These are phyloP conservation scores for Camellia granthamiana DNA, from an alignment of 148 eudicot species.

Conservation along the genomic window DNA sequence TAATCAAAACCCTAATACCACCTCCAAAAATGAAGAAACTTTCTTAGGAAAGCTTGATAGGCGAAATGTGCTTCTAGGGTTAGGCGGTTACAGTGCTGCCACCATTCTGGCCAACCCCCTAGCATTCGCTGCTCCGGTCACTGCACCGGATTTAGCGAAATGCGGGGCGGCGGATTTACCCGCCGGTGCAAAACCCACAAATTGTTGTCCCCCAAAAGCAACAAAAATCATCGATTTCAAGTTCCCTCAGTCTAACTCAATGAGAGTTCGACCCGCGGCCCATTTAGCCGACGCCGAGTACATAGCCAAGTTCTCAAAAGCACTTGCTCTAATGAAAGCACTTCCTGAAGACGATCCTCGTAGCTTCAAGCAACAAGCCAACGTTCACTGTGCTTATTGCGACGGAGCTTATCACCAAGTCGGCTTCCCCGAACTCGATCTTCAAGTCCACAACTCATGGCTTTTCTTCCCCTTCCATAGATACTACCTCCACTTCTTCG, in stretches of 20 bases:
- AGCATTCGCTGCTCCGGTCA: constrained; percentile 43
- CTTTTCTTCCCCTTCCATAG: constrained; percentile 84
- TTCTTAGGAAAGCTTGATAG: constrained; percentile 41
- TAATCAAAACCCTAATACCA: not conserved
- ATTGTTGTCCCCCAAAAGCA: constrained; percentile 65
- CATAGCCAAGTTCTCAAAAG: constrained; percentile 43
- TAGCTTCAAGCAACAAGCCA: constrained; percentile 68
- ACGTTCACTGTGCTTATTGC: constrained; percentile 89
- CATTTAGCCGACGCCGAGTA: constrained; percentile 49
- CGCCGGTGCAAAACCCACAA: constrained; percentile 28
- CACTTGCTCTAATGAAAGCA: constrained; percentile 63
- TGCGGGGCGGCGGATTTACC: constrained; percentile 57
- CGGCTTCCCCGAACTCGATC: constrained; percentile 53
- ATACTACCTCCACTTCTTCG: constrained; percentile 64
- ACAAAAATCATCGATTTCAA: constrained; percentile 38
- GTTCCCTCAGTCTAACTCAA: constrained; percentile 24
- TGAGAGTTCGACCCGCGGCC: constrained; percentile 62
- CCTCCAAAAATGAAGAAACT: constrained; percentile 9
- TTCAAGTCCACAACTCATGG: constrained; percentile 85
- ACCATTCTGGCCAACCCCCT: constrained; percentile 22
- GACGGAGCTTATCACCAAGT: constrained; percentile 78
- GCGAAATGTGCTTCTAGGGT: constrained; percentile 61
- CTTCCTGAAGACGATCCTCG: constrained; percentile 74
- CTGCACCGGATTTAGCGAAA: constrained; percentile 41
- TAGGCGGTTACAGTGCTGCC: constrained; percentile 70